Evolutionary conservation across 1,284 basidiomycete genomes (phyloP).

Genomic region (Phellopilus nigrolimitatus): DNA sequence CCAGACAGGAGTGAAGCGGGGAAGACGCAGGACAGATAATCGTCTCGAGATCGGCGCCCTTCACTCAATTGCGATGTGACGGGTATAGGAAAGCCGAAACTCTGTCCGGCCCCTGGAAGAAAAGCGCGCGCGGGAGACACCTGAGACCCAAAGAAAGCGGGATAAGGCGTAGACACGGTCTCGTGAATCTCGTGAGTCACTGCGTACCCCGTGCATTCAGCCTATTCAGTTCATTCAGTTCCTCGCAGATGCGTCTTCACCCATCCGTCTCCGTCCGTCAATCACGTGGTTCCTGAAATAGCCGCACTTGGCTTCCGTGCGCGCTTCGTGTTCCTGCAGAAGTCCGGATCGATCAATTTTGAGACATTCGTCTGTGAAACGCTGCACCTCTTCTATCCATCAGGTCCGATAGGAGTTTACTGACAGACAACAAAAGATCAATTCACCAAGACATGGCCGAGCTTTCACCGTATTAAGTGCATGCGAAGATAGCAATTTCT

Average conservation of each 20-base stretch:
- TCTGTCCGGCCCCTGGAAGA: too few relatives aligned
- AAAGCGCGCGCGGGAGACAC: too few relatives aligned
- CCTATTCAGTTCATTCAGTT: background rate
- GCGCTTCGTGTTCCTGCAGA: background rate
- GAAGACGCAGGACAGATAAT: background rate
- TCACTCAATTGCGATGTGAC: background rate
- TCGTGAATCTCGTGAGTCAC: slow-evolving; percentile 9
- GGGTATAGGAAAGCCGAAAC: background rate
- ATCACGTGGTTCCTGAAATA: slow-evolving; percentile 6
- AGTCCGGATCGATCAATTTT: slow-evolving; percentile 1
- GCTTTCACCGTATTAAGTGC: slow-evolving; percentile 11
- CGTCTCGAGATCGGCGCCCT: background rate
- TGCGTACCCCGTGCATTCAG: background rate
- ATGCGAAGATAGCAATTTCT: too few relatives aligned
- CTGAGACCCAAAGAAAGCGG: too few relatives aligned
- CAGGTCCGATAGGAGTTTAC: background rate
- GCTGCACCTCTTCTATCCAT: slow-evolving; percentile 1
- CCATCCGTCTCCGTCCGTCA: slow-evolving; percentile 7
- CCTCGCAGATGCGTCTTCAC: slow-evolving; percentile 3
- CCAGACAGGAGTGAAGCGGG: background rate
- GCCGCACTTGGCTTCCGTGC: slow-evolving; percentile 5
- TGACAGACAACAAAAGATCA: background rate
- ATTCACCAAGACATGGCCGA: slow-evolving; percentile 16
- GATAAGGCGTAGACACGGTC: too few relatives aligned
- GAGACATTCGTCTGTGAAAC: slow-evolving; percentile 7